phyloP scores from a whole-genome alignment of 805 yeast species.

The Maudiozyma bulderi region DNA sequence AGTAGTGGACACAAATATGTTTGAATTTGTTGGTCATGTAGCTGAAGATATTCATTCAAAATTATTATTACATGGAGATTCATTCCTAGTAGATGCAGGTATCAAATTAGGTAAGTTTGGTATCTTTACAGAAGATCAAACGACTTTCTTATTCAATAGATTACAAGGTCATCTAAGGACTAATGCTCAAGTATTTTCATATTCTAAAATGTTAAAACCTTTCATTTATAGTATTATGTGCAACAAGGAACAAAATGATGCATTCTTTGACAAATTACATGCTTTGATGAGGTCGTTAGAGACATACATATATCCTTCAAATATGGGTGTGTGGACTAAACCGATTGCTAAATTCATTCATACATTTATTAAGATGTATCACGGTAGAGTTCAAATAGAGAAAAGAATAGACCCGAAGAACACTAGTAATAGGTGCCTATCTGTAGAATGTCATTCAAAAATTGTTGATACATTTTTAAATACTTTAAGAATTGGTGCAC shows the following conservation, averaged over 20 bases:
- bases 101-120: conserved; percentile 45
- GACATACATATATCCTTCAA: conserved; percentile 87
- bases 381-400: conserved; percentile 44
- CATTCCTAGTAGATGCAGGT: not conserved
- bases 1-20: conserved; percentile 52
- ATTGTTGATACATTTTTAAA: conserved; percentile 38
- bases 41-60: conserved; percentile 38
- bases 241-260: conserved; percentile 28
- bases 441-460: conserved; percentile 26
- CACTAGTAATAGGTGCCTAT: conserved; percentile 16
- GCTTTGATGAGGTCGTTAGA: conserved; percentile 58
- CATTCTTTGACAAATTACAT: conserved; percentile 41
- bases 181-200: conserved; percentile 32
- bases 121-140: conserved; percentile 52
- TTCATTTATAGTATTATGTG: conserved; percentile 54
- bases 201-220: conserved; percentile 39
- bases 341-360: conserved; percentile 57
- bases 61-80: conserved; percentile 12
- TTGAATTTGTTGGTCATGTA: conserved; percentile 55
- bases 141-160: conserved; percentile 49
- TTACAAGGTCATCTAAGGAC: conserved; percentile 34
- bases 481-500: conserved; percentile 58
- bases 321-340: conserved; percentile 79
- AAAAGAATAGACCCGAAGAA: conserved; percentile 12
- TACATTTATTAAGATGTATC: conserved; percentile 49